phyloP scores from a whole-genome alignment of 2,329 filamentous ascomycete genomes.

The Penicillium sp. region DNA sequence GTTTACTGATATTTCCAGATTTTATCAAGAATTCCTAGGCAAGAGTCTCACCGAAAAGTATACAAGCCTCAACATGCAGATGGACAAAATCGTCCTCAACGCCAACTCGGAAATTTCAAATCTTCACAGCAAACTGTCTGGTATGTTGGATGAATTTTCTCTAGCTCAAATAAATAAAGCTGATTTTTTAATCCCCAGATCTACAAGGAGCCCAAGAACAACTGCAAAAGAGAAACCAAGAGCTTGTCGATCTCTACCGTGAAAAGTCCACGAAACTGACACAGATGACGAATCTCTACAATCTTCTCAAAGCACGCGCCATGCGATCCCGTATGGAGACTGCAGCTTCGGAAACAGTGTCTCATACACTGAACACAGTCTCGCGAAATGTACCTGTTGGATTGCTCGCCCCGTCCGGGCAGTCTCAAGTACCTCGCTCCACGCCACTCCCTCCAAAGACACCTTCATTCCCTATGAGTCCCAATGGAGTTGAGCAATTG shows the following conservation, averaged over 20 bases:
- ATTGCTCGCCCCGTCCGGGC: constrained; percentile 2
- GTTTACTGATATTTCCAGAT: constrained; percentile 43
- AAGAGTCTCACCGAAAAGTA: constrained; percentile 74
- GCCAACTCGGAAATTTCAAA: constrained; percentile 70
- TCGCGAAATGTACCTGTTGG: constrained; percentile 17
- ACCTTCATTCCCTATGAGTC: constrained; percentile 24
- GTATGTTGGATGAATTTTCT: constrained; percentile 43
- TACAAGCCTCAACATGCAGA: constrained; percentile 59
- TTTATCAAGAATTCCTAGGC: constrained; percentile 74
- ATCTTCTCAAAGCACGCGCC: constrained; percentile 56
- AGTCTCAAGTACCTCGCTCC: not conserved
- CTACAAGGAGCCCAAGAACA: constrained; percentile 63
- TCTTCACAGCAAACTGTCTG: constrained; percentile 63
- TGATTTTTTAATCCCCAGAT: constrained; percentile 36
- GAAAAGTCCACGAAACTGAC: constrained; percentile 70
- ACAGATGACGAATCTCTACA: constrained; percentile 65
- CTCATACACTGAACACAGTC: constrained; percentile 46
- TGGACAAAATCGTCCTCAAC: constrained; percentile 72
- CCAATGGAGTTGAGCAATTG: constrained; percentile 36
- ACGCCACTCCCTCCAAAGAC: constrained; percentile 25
- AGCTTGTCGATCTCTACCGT: constrained; percentile 64
- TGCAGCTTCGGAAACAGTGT: constrained; percentile 55
- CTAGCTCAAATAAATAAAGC: not conserved
- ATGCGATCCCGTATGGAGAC: constrained; percentile 55
- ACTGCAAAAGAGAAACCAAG: constrained; percentile 69